These are phyloP conservation scores for Phytophthora litchii DNA, from an alignment of 352 stramenopile species.

Conservation along the genomic window DNA sequence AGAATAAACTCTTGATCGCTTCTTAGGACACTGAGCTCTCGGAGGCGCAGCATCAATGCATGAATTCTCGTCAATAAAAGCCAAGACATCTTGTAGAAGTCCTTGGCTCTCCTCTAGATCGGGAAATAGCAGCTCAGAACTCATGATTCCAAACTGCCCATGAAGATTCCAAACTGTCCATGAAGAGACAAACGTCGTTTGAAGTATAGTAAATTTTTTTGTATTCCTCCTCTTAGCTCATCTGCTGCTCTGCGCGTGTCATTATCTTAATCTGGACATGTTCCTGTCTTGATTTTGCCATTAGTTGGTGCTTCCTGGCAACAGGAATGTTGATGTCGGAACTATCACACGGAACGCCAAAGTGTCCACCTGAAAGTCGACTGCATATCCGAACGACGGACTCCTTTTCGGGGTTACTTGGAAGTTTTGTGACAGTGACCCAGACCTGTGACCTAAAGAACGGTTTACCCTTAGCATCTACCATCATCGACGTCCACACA, in stretches of 20 bases:
- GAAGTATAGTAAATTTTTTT: too few relatives aligned
- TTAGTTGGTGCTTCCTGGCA: conserved; percentile 17
- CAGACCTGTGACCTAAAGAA: conserved; percentile 21
- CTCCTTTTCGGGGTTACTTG: conserved; percentile 4
- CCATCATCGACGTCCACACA: conserved; percentile 28
- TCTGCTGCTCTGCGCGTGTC: conserved; percentile 1
- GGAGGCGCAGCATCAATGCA: neutral
- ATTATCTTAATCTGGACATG: conserved; percentile 16
- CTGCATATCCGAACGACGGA: conserved; percentile 17
- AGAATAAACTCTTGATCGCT: neutral
- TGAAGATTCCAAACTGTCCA: too few relatives aligned
- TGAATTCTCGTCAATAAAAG: conserved; percentile 13
- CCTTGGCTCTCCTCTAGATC: conserved; percentile 10
- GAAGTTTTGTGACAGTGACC: conserved; percentile 6
- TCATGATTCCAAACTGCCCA: neutral
- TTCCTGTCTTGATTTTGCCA: conserved; percentile 22
- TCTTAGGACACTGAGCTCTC: neutral
- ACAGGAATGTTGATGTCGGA: conserved; percentile 6
- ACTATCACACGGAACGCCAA: conserved; percentile 13
- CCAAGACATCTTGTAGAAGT: conserved; percentile 18
- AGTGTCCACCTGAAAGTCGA: conserved; percentile 15
- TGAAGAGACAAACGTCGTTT: too few relatives aligned
- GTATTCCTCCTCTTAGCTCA: neutral
- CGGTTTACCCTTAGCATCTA: conserved; percentile 4
- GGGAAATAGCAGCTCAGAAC: neutral